Base-by-base conservation (phyloP, 768 basidiomycete species). In the Serendipita sp. region DNA sequence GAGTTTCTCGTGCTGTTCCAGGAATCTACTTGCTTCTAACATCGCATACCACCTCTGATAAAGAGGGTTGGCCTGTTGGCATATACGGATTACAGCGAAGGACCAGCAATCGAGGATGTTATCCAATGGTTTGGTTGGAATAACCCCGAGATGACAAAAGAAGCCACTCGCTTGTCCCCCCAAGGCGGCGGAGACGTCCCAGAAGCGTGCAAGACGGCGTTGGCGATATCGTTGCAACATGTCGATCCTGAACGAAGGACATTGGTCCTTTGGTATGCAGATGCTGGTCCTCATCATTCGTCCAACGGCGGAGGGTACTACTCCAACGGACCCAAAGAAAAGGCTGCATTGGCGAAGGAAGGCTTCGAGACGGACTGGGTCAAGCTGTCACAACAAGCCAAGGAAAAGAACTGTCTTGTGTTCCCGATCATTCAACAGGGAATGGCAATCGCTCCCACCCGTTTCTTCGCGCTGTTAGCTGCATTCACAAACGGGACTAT, bases 261-360 rank as follows among this genome's bases (percentile, higher is more conserved):
- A 0, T 66, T 71, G 2, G 64, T 70, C n/a, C 48, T 71, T 24
- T 70, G 70, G 70, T 70, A 69, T 61, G 65, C 70, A n/a, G 69
- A 71, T 51, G 70, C 70, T 16, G 68, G 70, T 4, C 70, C 70
- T 3, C 70, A 71, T 48, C 69, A 70, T 63, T 24, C 22, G 17
- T 24, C 65, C 60, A 14, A 38, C 63, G 61, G 48, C 56, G 42
- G 65, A 64, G 58, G 26, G 24, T 44, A 62, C 31, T 33, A 33
- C 53, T 58, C 53, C 14, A 70, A 71, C 61, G 62, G 66, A 60
- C 62, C 44, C 33, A 42, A 43, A 13, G 69, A 71, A 53, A 60
- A 24, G 14, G 65, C 67, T 31, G 69, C 70, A 3, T 70, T 69
- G 31, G 67, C 68, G 14, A 14, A 63, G 13, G 66, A 66, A 41